Evolutionary conservation across 2,329 filamentous ascomycete species (phyloP), one percentile per base, ranked within the genome.

Genomic region (Akanthomyces lecanii): DNA sequence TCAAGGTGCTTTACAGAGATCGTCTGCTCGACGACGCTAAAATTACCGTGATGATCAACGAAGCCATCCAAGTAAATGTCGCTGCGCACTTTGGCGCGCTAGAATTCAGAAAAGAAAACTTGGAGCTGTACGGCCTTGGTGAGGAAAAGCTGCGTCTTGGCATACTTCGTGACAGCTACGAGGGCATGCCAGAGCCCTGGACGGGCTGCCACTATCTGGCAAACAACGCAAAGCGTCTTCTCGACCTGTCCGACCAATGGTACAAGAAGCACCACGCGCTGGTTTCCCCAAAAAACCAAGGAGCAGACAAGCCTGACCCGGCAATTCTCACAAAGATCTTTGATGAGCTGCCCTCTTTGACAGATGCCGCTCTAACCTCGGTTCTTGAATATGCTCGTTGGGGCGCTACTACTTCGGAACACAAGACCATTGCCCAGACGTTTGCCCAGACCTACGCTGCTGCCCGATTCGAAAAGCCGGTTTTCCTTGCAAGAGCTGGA

Each of bases 131-230:
- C 72, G 92, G 91, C 2, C 81, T 97, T 5, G 81, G 83, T 21
- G 77, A 83, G 18, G 89, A 92, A 66, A 78, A 84, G 58, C 74
- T 95, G 38, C 80, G 86, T 55, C 79, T 88, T 66, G 88, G 89
- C 7, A 83, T 91, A 28, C 75, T 91, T 11, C 76, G 78, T 2
- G 77, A 82, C 18, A 84, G 85, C 51, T 93, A 92, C 70, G 82
- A 87, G 23, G 85, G 82, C 12, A 80, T 97, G 10, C 85, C 89
- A 0, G 87, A 91, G 64, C 90, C 93, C 51, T 99, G 95, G 95
- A 97, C 93, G 0, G 92, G 91, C 18, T 86, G 84, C 67, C 75
- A 78, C 50, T 85, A 81, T 66, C 78, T 87, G 62, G 82, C 85
- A 57, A 87, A 87, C 71, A 88, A 87, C 65, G 70, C 81, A 14